phyloP scores from a whole-genome alignment of 768 basidiomycete genomes.

The Kwoniella sp. region DNA sequence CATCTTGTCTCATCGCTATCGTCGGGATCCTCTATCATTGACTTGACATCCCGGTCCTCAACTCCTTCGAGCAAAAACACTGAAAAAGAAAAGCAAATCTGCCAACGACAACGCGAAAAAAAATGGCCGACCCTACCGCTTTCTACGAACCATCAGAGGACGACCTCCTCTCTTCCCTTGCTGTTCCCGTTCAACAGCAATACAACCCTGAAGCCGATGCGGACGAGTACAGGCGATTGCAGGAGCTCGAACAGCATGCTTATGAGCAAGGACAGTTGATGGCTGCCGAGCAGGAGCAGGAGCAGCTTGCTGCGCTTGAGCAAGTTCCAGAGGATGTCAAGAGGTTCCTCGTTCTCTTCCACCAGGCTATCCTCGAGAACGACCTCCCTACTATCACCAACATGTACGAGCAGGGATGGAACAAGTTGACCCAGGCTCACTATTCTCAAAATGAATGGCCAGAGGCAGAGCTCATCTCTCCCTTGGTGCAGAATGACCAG shows the following conservation, averaged over 20 bases:
- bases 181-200: constrained; percentile 23
- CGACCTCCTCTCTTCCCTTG: constrained; percentile 47
- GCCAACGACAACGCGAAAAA: constrained; percentile 7
- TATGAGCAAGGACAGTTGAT: constrained; percentile 35
- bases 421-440: constrained; percentile 91
- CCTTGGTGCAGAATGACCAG: constrained; percentile 90
- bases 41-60: too few relatives aligned
- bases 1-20: too few relatives aligned
- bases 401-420: constrained; percentile 97
- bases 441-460: constrained; percentile 96
- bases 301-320: constrained; percentile 65
- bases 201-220: constrained; percentile 28
- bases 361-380: constrained; percentile 86
- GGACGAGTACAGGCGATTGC: constrained; percentile 44
- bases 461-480: constrained; percentile 91
- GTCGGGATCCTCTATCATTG: too few relatives aligned
- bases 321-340: constrained; percentile 87
- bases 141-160: constrained; percentile 53
- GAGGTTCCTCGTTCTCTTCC: constrained; percentile 93
- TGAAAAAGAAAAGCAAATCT: too few relatives aligned
- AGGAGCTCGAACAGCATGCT: constrained; percentile 44
- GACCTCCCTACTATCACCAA: constrained; percentile 87
- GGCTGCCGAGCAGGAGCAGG: constrained; percentile 35
- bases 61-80: too few relatives aligned
- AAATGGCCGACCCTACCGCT: constrained; percentile 51